Conservation (phyloP, 768 basidiomycete genomes). For the Ramaria rubella region DNA sequence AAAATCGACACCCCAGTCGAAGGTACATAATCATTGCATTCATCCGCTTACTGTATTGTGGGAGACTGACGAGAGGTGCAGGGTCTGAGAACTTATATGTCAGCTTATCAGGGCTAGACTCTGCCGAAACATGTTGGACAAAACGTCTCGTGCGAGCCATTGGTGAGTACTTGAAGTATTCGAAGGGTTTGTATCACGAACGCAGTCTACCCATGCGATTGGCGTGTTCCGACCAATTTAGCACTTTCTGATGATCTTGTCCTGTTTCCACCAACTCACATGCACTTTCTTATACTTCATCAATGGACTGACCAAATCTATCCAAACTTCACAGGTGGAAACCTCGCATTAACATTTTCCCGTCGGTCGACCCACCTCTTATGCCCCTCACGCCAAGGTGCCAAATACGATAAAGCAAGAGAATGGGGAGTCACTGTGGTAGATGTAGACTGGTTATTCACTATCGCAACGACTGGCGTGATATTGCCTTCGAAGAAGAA, state of each 20-base stretch:
- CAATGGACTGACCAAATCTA: not conserved
- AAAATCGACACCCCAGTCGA: conserved; percentile 48
- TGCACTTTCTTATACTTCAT: conserved; percentile 5
- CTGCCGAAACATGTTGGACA: conserved; percentile 57
- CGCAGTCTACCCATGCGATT: not conserved
- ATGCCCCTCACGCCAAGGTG: conserved; percentile 62
- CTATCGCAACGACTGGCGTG: conserved; percentile 46
- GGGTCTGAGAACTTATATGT: conserved; percentile 53
- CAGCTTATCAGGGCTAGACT: conserved; percentile 71
- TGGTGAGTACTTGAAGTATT: conserved; percentile 34
- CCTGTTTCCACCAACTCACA: conserved; percentile 1
- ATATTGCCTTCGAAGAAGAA: conserved; percentile 35
- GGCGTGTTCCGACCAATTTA: not conserved
- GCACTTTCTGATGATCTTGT: not conserved
- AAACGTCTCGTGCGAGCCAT: conserved; percentile 61
- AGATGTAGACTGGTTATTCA: conserved; percentile 59
- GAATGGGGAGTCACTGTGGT: conserved; percentile 80
- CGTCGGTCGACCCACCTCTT: conserved; percentile 72
- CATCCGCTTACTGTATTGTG: not conserved
- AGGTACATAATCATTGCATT: conserved; percentile 32
- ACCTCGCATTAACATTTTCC: conserved; percentile 51
- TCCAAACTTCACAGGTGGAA: conserved; percentile 39
- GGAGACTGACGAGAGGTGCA: conserved; percentile 20
- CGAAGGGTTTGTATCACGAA: not conserved
- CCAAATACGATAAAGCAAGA: conserved; percentile 70